Percentiles rank a stretch among this genome's conserved stretches.
Evolutionary conservation across 768 basidiomycete genomes (phyloP).

Genomic region (Lyophyllum decastes): DNA sequence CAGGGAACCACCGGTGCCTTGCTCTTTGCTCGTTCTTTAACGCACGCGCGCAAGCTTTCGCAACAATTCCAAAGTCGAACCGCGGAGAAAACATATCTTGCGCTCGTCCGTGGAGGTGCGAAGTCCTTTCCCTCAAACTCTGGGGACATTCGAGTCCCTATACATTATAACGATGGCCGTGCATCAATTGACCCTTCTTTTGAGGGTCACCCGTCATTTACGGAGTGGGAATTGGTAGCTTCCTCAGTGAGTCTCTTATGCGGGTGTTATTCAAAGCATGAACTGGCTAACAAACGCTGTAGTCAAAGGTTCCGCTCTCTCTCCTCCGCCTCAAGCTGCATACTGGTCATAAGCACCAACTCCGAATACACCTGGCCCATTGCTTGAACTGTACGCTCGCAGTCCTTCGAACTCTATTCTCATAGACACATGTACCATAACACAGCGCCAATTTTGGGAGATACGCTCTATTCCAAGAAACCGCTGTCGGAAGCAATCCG

Average conservation of each 20-base stretch:
- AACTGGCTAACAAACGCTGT: neutral
- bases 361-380: conserved; percentile 64
- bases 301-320: conserved; percentile 48
- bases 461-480: conserved; percentile 48
- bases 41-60: conserved; percentile 48
- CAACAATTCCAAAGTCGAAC: conserved; percentile 52
- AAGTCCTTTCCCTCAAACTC: conserved; percentile 41
- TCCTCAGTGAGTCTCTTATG: conserved; percentile 48
- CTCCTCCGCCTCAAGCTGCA: conserved; percentile 56
- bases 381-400: conserved; percentile 43
- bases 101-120: conserved; percentile 56
- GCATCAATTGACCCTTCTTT: conserved; percentile 34
- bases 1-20: conserved; percentile 68
- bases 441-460: conserved; percentile 69
- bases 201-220: conserved; percentile 38
- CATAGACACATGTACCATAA: neutral
- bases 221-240: conserved; percentile 60
- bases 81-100: conserved; percentile 63
- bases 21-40: conserved; percentile 48
- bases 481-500: conserved; percentile 26
- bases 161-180: conserved; percentile 49
- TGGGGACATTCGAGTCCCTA: conserved; percentile 42
- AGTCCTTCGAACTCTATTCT: neutral
- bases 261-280: neutral
- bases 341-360: conserved; percentile 72